Percentiles rank a stretch among this genome's conserved stretches.
phyloP scores from a whole-genome alignment of 768 basidiomycete species.

The Mycena galopus region DNA sequence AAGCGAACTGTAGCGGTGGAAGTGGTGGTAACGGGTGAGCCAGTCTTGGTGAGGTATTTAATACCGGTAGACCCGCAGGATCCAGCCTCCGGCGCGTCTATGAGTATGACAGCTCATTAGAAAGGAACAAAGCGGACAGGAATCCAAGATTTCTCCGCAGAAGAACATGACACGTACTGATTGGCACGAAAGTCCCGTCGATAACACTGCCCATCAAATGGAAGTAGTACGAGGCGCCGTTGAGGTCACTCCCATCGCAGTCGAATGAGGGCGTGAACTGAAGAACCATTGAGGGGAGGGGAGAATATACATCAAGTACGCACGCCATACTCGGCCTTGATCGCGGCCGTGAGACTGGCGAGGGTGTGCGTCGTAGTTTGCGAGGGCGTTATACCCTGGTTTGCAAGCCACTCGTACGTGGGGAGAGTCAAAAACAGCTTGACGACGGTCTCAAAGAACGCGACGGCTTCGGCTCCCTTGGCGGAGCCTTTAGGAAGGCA shows the following conservation, averaged over 20 bases:
- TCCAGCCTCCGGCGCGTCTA: constrained; percentile 57
- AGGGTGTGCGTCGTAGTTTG: constrained; percentile 58
- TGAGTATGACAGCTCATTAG: background rate
- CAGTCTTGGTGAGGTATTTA: constrained; percentile 62
- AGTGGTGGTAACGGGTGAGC: constrained; percentile 14
- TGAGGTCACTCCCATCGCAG: constrained; percentile 55
- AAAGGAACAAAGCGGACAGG: no score
- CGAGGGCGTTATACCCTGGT: constrained; percentile 68
- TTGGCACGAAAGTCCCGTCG: constrained; percentile 67
- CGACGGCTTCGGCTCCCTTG: constrained; percentile 52
- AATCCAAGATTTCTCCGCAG: no score
- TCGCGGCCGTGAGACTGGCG: constrained; percentile 53
- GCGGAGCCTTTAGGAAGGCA: constrained; percentile 53
- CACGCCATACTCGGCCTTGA: constrained; percentile 58
- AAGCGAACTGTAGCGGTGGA: no score
- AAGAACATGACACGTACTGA: constrained; percentile 49
- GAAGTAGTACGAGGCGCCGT: constrained; percentile 67
- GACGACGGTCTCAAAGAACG: constrained; percentile 55
- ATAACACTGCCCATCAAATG: constrained; percentile 66
- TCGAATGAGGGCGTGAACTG: constrained; percentile 62
- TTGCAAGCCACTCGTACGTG: constrained; percentile 66
- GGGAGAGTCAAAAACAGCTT: constrained; percentile 63
- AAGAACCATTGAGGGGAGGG: background rate
- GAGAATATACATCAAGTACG: no score
- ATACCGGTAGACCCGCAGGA: constrained; percentile 60